Conservation (phyloP, 2,329 filamentous ascomycete species). For the Cytospora chrysosperma region DNA sequence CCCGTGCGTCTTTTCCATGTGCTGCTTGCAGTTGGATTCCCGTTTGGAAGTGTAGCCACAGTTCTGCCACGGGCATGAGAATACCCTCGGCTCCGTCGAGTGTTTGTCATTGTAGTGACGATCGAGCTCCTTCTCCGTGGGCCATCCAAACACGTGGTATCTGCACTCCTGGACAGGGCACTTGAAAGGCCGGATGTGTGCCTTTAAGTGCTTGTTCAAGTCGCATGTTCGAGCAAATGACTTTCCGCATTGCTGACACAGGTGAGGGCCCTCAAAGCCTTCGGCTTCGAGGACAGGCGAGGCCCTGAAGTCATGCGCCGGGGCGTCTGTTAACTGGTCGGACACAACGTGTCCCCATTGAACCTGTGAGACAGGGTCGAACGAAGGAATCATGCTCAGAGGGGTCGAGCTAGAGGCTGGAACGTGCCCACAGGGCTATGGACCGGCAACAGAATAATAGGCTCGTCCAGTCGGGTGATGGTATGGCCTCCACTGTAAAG, state of each 20-base stretch:
- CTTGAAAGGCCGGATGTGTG: constrained; percentile 52
- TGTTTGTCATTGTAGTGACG: constrained; percentile 79
- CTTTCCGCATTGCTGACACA: constrained; percentile 31
- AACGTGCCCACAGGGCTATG: constrained; percentile 3
- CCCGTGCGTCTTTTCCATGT: constrained; percentile 79
- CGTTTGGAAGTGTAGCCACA: constrained; percentile 75
- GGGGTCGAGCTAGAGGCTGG: not conserved
- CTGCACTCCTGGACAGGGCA: constrained; percentile 66
- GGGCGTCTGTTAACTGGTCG: constrained; percentile 5
- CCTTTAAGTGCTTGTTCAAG: constrained; percentile 34
- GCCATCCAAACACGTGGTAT: constrained; percentile 69
- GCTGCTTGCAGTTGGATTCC: constrained; percentile 80
- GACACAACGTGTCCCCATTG: constrained; percentile 16
- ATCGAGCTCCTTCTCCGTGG: constrained; percentile 76
- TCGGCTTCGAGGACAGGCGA: constrained; percentile 12
- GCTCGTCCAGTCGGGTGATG: not conserved
- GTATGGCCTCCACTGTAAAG: not conserved
- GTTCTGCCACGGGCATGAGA: constrained; percentile 61
- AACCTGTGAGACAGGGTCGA: constrained; percentile 10
- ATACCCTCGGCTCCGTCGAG: constrained; percentile 61
- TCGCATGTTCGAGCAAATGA: constrained; percentile 34
- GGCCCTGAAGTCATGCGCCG: not conserved
- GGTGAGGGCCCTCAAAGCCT: constrained; percentile 19
- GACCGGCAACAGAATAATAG: constrained; percentile 11
- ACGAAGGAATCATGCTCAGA: constrained; percentile 21